Percentiles rank a stretch among this genome's conserved stretches.
These are phyloP conservation scores for Bryoglossum gracile DNA, from an alignment of 495 filamentous ascomycete genomes.

Conservation along the genomic window DNA sequence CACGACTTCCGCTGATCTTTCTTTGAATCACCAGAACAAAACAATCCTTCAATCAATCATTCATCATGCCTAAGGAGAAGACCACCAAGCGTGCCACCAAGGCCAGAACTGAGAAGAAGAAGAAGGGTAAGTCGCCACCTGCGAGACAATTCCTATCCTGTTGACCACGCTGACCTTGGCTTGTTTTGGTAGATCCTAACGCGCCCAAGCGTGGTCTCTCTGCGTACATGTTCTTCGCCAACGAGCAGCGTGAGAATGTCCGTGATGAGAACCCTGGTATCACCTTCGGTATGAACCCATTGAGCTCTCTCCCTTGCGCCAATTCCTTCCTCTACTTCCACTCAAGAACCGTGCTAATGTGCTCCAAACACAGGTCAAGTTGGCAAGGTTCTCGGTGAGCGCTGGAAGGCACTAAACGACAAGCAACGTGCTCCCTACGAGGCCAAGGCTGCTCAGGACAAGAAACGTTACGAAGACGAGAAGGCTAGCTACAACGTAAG, in stretches of 20 bases:
- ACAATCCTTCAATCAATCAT: conserved; percentile 34
- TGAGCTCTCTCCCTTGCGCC: too few species aligned
- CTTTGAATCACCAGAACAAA: conserved; percentile 35
- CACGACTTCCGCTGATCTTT: conserved; percentile 38
- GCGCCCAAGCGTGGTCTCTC: conserved; percentile 98
- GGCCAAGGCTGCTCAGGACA: conserved; percentile 88
- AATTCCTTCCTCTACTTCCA: not conserved
- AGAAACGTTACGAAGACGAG: conserved; percentile 98
- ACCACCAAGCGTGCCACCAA: conserved; percentile 49
- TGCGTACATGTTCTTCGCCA: conserved; percentile 99
- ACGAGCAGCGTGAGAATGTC: conserved; percentile 96
- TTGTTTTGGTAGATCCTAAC: conserved; percentile 69
- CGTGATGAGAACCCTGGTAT: conserved; percentile 98
- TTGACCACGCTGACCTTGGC: conserved; percentile 10
- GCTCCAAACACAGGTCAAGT: conserved; percentile 63
- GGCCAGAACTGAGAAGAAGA: conserved; percentile 54
- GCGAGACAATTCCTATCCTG: not conserved
- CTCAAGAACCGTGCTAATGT: conserved; percentile 3
- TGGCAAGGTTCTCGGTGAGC: conserved; percentile 93
- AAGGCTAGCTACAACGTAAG: conserved; percentile 87
- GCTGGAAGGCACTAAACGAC: conserved; percentile 91
- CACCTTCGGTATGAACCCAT: conserved; percentile 67
- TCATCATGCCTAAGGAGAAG: conserved; percentile 73
- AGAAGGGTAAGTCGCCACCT: conserved; percentile 61
- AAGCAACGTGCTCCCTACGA: conserved; percentile 90